phyloP scores from a whole-genome alignment of 805 yeast genomes.

The Metschnikowia rubicola region DNA sequence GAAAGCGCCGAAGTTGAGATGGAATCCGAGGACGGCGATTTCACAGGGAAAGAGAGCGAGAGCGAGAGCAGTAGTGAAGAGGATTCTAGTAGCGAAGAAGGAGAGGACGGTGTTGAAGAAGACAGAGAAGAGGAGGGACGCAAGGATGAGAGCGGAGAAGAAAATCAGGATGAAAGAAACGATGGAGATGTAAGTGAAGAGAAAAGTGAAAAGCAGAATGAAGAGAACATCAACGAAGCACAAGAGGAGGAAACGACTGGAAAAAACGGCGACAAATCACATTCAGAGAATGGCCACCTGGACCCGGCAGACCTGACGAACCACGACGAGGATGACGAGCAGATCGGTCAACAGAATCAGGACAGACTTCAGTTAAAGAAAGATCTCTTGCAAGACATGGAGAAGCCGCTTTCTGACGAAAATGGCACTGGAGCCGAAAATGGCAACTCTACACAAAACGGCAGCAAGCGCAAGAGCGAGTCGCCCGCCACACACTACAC shows the following conservation, averaged over 20 bases:
- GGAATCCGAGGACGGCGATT: not conserved
- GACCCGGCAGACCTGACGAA: constrained; percentile 3
- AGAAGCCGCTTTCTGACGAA: constrained; percentile 14
- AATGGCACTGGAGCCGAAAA: not conserved
- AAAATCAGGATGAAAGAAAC: constrained; percentile 4
- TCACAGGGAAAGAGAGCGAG: not conserved
- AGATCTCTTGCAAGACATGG: constrained; percentile 15
- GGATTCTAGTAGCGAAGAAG: not conserved
- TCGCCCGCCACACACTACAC: constrained; percentile 40
- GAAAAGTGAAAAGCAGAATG: constrained; percentile 9
- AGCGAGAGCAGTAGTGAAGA: not conserved
- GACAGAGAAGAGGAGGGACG: not conserved
- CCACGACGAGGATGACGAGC: constrained; percentile 14
- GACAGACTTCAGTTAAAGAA: constrained; percentile 14
- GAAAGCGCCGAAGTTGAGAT: not conserved
- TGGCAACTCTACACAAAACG: not conserved
- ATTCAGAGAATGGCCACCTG: constrained; percentile 16
- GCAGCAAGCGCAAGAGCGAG: not conserved
- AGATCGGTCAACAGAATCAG: constrained; percentile 4
- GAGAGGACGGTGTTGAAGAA: constrained; percentile 12
- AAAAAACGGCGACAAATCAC: constrained; percentile 24
- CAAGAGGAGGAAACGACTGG: constrained; percentile 20
- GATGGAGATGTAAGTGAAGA: constrained; percentile 8
- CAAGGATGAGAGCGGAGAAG: not conserved
- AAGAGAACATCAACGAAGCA: constrained; percentile 26